Evolutionary conservation across 352 stramenopile genomes (phyloP).

Genomic region (Phytophthora meadii): DNA sequence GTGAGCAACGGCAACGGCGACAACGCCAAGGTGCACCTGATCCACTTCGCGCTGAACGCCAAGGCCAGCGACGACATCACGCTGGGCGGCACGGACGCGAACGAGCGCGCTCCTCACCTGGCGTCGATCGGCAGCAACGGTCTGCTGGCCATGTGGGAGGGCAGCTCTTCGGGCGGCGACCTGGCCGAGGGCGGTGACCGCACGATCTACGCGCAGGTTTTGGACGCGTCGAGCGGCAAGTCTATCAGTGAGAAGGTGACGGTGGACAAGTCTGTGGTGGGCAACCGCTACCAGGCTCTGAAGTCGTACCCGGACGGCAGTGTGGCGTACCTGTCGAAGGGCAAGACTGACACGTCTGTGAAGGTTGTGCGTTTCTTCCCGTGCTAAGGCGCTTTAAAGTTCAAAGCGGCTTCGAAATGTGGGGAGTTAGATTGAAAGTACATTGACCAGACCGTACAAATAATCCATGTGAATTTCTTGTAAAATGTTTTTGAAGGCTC

Average conservation of each 20-base stretch:
- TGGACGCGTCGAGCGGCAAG: conserved; percentile 44
- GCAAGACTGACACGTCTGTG: conserved; percentile 42
- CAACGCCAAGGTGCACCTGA: conserved; percentile 62
- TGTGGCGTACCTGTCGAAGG: conserved; percentile 61
- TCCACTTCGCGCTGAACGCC: conserved; percentile 62
- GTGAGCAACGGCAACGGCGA: conserved; percentile 59
- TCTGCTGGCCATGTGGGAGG: conserved; percentile 61
- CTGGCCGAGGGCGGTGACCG: conserved; percentile 30
- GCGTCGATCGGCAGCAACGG: conserved; percentile 47
- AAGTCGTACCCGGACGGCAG: conserved; percentile 56
- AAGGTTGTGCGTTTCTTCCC: conserved; percentile 55
- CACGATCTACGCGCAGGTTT: conserved; percentile 62
- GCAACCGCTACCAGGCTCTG: conserved; percentile 73
- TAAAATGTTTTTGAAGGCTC: no score
- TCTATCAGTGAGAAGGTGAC: conserved; percentile 55
- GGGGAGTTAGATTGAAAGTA: no score
- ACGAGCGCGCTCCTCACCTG: conserved; percentile 61
- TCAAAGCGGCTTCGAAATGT: no score
- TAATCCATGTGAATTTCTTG: no score
- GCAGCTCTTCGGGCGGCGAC: conserved; percentile 46
- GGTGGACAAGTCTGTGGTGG: conserved; percentile 50
- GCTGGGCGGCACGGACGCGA: conserved; percentile 52
- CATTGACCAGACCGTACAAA: no score
- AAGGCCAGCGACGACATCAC: conserved; percentile 57
- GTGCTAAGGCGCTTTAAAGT: conserved; percentile 29